Conservation (phyloP, 176 grass and related monocot species). For the Zea mays region Zm-B73-REFERENCE-NAM-5.0 NC_050103.1:142850001-142850500, state of each 20-base stretch:
- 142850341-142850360: too few relatives aligned
- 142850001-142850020: slow-evolving; percentile 57
- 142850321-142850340: too few relatives aligned
- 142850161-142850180: too few relatives aligned
- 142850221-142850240: slow-evolving; percentile 80
- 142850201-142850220: slow-evolving; percentile 32
- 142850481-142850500: slow-evolving; percentile 33
- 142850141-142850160: slow-evolving; percentile 11
- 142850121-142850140: slow-evolving; percentile 78
- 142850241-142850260: slow-evolving; percentile 86
- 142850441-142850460: too few relatives aligned
- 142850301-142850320: slow-evolving; percentile 54
- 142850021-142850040: slow-evolving; percentile 53
- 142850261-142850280: slow-evolving; percentile 70
- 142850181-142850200: slow-evolving; percentile 30
- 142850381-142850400: too few relatives aligned
- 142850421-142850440: too few relatives aligned
- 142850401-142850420: too few relatives aligned
- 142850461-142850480: slow-evolving; percentile 80
- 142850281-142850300: slow-evolving; percentile 44
- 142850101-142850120: slow-evolving; percentile 58
- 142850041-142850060: slow-evolving; percentile 53
- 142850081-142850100: slow-evolving; percentile 62
- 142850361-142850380: too few relatives aligned
- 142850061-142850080: slow-evolving; percentile 73